Conservation (phyloP, 768 basidiomycete species). For the Gymnopilus junonius region DNA sequence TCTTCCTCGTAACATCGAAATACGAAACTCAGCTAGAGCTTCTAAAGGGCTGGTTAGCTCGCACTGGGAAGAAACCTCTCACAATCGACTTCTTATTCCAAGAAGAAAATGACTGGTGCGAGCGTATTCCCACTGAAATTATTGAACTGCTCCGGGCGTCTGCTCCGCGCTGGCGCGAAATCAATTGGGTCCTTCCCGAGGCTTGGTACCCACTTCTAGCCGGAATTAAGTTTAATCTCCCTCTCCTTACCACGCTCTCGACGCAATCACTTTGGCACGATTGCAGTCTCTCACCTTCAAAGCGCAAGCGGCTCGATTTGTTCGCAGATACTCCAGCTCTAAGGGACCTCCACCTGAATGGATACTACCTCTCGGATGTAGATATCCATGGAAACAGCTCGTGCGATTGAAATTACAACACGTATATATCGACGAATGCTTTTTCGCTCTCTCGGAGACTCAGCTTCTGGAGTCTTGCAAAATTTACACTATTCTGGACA, state of each 20-base stretch:
- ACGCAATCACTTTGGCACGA: slow-evolving; percentile 22
- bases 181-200: slow-evolving; percentile 24
- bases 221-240: not conserved
- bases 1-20: slow-evolving; percentile 8
- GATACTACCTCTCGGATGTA: slow-evolving; percentile 25
- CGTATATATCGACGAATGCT: slow-evolving; percentile 25
- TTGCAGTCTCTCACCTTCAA: slow-evolving; percentile 10
- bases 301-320: slow-evolving; percentile 17
- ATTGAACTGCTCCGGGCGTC: slow-evolving; percentile 10
- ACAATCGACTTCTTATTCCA: slow-evolving; percentile 20
- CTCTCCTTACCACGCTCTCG: slow-evolving; percentile 9
- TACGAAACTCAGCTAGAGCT: slow-evolving; percentile 10
- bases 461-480: slow-evolving; percentile 12
- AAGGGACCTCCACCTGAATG: slow-evolving; percentile 19
- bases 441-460: slow-evolving; percentile 14
- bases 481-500: slow-evolving; percentile 20
- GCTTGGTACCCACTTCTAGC: slow-evolving; percentile 16
- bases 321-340: slow-evolving; percentile 17
- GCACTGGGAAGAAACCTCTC: slow-evolving; percentile 14
- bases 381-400: slow-evolving; percentile 20
- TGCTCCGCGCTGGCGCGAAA: slow-evolving; percentile 17
- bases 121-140: slow-evolving; percentile 15
- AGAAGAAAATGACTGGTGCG: slow-evolving; percentile 21
- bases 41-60: slow-evolving; percentile 14
- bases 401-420: slow-evolving; percentile 18